A percentile compares a stretch with the other conserved stretches of the same genome.
Conservation (phyloP, 1,284 basidiomycete genomes). For the Cryptococcus maquisensis region DNA sequence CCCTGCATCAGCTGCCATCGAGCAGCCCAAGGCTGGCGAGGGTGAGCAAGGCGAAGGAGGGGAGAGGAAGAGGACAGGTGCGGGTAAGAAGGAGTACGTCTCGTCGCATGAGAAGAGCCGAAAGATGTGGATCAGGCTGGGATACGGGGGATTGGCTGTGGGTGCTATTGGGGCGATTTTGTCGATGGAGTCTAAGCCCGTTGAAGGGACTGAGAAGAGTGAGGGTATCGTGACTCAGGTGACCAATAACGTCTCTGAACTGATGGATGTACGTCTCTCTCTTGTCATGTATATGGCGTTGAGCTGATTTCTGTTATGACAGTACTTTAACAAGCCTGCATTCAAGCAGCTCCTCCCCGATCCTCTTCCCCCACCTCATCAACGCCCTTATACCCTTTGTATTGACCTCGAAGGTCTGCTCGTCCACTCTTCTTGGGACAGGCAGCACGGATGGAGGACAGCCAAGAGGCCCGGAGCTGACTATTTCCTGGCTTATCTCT, state of each 20-base stretch:
- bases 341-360: constrained; percentile 90
- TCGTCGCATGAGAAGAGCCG: constrained; percentile 69
- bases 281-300: not conserved
- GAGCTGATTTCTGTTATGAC: constrained; percentile 6
- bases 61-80: constrained; percentile 34
- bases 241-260: constrained; percentile 30
- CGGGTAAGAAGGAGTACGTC: constrained; percentile 41
- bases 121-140: constrained; percentile 56
- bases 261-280: constrained; percentile 34
- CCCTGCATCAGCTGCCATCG: constrained; percentile 17
- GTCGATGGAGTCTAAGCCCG: not conserved
- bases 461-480: constrained; percentile 94
- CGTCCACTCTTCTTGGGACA: constrained; percentile 88
- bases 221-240: constrained; percentile 19
- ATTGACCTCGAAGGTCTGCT: constrained; percentile 90
- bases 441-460: constrained; percentile 81
- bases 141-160: constrained; percentile 51
- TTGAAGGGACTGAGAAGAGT: not conserved
- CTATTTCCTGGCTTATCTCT: constrained; percentile 94
- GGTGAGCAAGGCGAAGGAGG: constrained; percentile 27
- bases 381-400: constrained; percentile 87
- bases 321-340: constrained; percentile 88
- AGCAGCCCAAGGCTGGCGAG: constrained; percentile 22
- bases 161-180: constrained; percentile 57
- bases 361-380: constrained; percentile 74